Conservation (phyloP, 2,329 filamentous ascomycete genomes). For the Trichothecium sympodiale region DNA sequence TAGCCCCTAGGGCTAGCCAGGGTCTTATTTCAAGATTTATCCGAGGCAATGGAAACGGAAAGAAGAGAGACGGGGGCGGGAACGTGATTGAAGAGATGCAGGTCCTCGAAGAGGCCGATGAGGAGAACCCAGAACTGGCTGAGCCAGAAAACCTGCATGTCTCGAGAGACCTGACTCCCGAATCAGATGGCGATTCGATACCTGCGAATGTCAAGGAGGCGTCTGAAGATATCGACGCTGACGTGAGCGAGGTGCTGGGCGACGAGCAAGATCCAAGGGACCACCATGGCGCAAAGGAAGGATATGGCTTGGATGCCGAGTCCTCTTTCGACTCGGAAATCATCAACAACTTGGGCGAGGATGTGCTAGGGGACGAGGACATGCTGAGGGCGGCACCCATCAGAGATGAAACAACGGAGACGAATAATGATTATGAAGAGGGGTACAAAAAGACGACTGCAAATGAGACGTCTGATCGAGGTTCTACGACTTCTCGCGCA, state of each 20-base stretch:
- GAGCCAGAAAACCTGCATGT: neutral
- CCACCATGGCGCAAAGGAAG: too few species aligned
- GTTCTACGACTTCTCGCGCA: neutral
- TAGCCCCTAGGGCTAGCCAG: conserved; percentile 45
- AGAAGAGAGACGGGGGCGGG: conserved; percentile 17
- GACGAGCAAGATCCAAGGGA: too few species aligned
- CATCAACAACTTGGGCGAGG: neutral
- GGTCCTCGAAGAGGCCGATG: conserved; percentile 9
- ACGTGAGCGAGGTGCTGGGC: too few species aligned
- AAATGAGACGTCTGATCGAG: too few species aligned
- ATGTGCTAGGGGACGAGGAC: neutral
- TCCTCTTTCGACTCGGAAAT: neutral
- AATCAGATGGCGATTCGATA: too few species aligned
- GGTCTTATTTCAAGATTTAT: conserved; percentile 45
- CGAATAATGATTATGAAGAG: too few species aligned
- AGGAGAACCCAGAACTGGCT: neutral
- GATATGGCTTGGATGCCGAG: too few species aligned
- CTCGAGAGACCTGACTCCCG: neutral
- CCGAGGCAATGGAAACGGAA: conserved; percentile 19
- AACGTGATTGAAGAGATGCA: conserved; percentile 3
- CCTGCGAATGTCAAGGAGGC: too few species aligned
- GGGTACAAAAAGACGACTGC: too few species aligned
- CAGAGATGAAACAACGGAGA: too few species aligned
- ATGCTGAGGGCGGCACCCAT: too few species aligned
- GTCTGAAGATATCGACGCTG: too few species aligned